Base-by-base conservation (phyloP, 208 protist genomes). In the Tetramitus jugosus region DNA sequence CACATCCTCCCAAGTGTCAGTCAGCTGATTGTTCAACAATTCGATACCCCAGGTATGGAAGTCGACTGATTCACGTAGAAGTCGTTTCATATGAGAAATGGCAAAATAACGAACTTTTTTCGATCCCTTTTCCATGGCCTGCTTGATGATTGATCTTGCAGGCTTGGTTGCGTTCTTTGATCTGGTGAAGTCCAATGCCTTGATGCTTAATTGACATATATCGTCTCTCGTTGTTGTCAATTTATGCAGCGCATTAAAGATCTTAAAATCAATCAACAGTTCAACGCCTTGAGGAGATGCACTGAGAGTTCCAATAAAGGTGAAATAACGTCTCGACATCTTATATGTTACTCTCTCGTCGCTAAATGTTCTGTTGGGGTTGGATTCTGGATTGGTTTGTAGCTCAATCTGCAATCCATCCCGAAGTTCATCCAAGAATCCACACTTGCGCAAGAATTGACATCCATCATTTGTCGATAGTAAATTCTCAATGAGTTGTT, bases 161-260 rank as follows among this genome's bases (percentile, higher is more conserved):
- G 39, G 23, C 14, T 13, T 8, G n/a, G 2, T n/a, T 6, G 3
- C n/a, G 10, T 65, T 39, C 33, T 42, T 42, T 10, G 8, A n/a
- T 7, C n/a, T 3, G 4, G 42, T 53, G 26, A 53, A 74, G 14
- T 74, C 67, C 37, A 74, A 74, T 39, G 33, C 1, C 37, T 74
- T 74, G 26, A 74, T 74, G 26, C 46, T 74, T 14, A 74, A 53
- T 53, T 74, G 67, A 35, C 23, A 53, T 6, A 74, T 74, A 37
- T 74, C 67, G 37, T 74, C 67, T 56, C 67, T 52, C 3, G 10
- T 56, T 33, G 67, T 53, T 2, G 39, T 74, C 26, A 74, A 74
- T 10, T 53, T 39, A 20, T 53, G 33, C 0, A 74, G 26, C 10
- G 53, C n/a, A 53, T 45, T 23, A 74, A 74, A 74, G 3, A 74